Base-by-base conservation (phyloP, 208 protist species). In the Crithidia bombi region DNA sequence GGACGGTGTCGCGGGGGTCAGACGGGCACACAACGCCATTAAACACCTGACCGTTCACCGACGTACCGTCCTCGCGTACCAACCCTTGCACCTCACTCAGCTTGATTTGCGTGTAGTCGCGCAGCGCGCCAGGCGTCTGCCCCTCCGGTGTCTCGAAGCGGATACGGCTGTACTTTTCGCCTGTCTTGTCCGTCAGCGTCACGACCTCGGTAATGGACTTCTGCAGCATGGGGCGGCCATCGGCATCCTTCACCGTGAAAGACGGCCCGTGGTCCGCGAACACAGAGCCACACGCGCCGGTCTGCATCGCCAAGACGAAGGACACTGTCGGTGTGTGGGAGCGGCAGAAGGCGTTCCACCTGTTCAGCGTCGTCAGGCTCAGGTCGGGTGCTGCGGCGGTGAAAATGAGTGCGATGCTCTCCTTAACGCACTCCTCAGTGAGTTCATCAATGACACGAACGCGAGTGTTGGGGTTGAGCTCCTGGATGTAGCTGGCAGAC, bases 401-500 rank as follows among this genome's bases (percentile, higher is more conserved):
- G 64, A 87, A 90, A 23, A 96, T 79, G 30, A 96, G 49, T 3
- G 82, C 88, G 38, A 75, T 81, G 59, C 86, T 83, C 9, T 73
- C 61, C 17, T 51, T 43, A 7, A 96, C 83, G 15, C 75, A 73
- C 5, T 64, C 82, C 58, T 94, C 83, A 12, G 50, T 85, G 46
- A 96, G 61, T 63, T 80, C 80, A 3, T 70, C 63, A 19, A 90
- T 73, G 5, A 83, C 88, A 9, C 73, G 68, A 1, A 97, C 82
- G 30, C 85, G 79, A 14, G 91, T 89, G 78, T 96, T 96, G 35
- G 90, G 88, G 76, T 98, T 98, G 11, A 98, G 79, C 49, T 97
- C 92, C 1, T 85, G 51, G 21, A 98, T 80, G 52, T 94, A 82
- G 33, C 65, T 39, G 33, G 78, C 55, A 2, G 87, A 94, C 0